Conservation (phyloP, 164 flowering plant genomes). For the Hamamelis virginiana region DNA sequence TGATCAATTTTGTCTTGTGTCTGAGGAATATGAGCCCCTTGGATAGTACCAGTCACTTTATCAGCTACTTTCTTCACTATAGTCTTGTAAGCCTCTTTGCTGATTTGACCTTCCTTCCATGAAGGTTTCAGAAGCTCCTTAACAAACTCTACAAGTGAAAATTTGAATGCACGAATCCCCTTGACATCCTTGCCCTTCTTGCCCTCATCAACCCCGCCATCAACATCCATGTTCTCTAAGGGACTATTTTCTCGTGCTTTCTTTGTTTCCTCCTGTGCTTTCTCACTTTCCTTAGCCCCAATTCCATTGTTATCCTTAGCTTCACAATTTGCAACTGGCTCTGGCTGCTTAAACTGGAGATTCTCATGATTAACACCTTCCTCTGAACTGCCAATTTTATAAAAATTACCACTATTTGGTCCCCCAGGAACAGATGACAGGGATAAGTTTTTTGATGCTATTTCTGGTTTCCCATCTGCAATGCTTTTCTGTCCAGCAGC, state of each 20-base stretch:
- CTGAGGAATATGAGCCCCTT: conserved; percentile 60
- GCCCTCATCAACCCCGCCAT: conserved; percentile 23
- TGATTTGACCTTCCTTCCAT: conserved; percentile 92
- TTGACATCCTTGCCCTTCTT: conserved; percentile 61
- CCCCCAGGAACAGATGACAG: conserved; percentile 6
- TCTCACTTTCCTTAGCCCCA: conserved; percentile 15
- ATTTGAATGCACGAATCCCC: conserved; percentile 63
- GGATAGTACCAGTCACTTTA: conserved; percentile 66
- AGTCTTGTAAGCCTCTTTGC: conserved; percentile 80
- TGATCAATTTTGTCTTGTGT: conserved; percentile 80
- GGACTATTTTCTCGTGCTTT: conserved; percentile 21
- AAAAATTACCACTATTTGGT: conserved; percentile 5
- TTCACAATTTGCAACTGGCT: conserved; percentile 3
- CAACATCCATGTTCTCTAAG: conserved; percentile 29
- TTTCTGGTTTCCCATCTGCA: conserved; percentile 15
- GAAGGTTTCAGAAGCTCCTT: conserved; percentile 86
- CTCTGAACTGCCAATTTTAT: conserved; percentile 5
- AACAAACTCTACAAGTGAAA: conserved; percentile 72
- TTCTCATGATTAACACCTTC: conserved; percentile 4
- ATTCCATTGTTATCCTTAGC: conserved; percentile 5
- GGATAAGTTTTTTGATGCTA: neutral
- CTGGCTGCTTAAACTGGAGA: neutral
- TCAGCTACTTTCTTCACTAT: conserved; percentile 92
- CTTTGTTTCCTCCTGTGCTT: conserved; percentile 7
- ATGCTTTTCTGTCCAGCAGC: conserved; percentile 5